These are phyloP conservation scores for Closterium sp. DNA, from an alignment of 139 green algal genomes.

Conservation along the genomic window DNA sequence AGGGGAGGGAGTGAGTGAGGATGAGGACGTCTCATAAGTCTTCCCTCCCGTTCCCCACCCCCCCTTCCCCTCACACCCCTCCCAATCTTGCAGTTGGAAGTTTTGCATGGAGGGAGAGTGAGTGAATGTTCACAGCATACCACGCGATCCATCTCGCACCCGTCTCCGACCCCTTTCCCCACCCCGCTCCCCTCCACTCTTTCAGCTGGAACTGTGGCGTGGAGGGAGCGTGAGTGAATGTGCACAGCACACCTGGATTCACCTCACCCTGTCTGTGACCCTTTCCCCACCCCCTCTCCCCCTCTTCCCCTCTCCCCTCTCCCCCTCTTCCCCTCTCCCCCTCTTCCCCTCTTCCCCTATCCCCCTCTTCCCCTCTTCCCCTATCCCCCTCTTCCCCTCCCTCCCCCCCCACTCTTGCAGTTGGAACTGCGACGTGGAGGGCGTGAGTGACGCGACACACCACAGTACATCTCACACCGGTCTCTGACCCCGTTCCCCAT, in stretches of 20 bases:
- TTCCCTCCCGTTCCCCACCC: too few species aligned
- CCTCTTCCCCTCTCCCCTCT: neutral
- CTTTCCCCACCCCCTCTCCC: neutral
- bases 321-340: neutral
- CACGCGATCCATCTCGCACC: too few species aligned
- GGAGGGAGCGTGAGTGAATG: too few species aligned
- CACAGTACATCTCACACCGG: too few species aligned
- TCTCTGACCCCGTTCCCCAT: neutral
- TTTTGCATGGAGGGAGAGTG: too few species aligned
- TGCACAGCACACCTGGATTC: too few species aligned
- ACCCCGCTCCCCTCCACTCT: neutral
- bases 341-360: neutral
- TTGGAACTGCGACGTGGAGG: neutral
- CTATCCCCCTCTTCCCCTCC: neutral
- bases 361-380: neutral
- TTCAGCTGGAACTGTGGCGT: neutral
- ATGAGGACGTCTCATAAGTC: too few species aligned
- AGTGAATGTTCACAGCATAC: too few species aligned
- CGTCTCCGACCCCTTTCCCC: neutral
- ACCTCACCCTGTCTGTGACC: neutral
- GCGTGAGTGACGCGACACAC: neutral
- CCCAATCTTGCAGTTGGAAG: too few species aligned
- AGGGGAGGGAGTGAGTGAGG: too few species aligned
- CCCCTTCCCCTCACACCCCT: too few species aligned
- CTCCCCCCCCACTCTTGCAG: neutral